These are phyloP conservation scores for Debaryomyces maramus DNA, from an alignment of 805 yeast species.

Conservation along the genomic window DNA sequence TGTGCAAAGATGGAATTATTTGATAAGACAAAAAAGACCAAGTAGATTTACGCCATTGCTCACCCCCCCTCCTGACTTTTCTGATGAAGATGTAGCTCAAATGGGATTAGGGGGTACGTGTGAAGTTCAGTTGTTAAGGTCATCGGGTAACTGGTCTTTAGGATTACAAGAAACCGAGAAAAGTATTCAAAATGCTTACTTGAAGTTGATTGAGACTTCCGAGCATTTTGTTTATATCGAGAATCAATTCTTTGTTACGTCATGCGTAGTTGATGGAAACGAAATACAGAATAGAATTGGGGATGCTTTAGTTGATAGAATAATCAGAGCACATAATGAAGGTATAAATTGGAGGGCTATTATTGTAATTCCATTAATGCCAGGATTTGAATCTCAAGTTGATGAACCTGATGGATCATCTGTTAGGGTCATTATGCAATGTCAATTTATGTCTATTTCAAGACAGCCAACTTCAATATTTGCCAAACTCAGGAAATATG, in stretches of 20 bases:
- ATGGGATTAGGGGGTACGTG: constrained; percentile 78
- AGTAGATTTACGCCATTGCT: constrained; percentile 89
- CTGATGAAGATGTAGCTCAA: constrained; percentile 64
- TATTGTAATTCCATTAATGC: constrained; percentile 92
- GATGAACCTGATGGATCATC: constrained; percentile 92
- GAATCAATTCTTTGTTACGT: constrained; percentile 90
- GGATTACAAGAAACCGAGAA: constrained; percentile 84
- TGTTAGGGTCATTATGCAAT: constrained; percentile 94
- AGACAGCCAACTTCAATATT: constrained; percentile 87
- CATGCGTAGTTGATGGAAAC: constrained; percentile 83
- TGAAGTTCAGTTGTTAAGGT: constrained; percentile 85
- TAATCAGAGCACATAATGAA: constrained; percentile 80
- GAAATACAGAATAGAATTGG: constrained; percentile 87
- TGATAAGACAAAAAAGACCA: constrained; percentile 90
- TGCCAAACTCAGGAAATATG: constrained; percentile 73
- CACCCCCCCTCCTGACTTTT: constrained; percentile 88
- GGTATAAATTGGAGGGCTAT: constrained; percentile 85
- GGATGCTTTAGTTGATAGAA: constrained; percentile 96
- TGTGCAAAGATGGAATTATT: constrained; percentile 95
- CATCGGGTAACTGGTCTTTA: constrained; percentile 90
- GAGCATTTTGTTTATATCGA: constrained; percentile 93
- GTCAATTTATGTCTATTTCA: constrained; percentile 91
- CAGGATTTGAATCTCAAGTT: constrained; percentile 93
- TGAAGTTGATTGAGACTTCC: constrained; percentile 85
- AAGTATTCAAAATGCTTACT: constrained; percentile 89